Conservation (phyloP, 768 basidiomycete genomes). For the Chalciporus pseudorubinellus region DNA sequence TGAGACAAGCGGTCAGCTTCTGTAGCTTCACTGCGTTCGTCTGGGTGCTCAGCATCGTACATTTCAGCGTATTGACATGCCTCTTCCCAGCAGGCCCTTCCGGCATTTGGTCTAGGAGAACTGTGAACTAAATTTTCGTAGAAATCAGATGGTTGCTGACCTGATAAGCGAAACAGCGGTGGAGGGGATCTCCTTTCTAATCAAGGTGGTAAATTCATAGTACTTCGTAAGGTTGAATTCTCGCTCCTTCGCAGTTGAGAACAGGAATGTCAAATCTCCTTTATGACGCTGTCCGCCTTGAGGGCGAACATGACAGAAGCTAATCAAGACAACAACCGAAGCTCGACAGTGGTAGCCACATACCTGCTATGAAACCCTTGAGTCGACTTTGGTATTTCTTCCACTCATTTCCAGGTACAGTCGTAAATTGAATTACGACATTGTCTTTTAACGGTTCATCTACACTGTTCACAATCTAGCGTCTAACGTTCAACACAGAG, state of each 20-base stretch:
- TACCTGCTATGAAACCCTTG: conserved; percentile 27
- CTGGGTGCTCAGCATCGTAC: conserved; percentile 9
- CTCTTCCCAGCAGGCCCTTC: conserved; percentile 14
- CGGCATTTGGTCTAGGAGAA: conserved; percentile 17
- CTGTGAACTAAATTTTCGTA: neutral
- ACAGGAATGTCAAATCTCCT: conserved; percentile 16
- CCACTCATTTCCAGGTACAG: conserved; percentile 5
- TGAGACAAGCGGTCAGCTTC: neutral
- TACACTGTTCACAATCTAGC: conserved; percentile 26
- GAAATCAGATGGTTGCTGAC: conserved; percentile 13
- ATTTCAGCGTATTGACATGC: conserved; percentile 7
- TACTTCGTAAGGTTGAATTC: conserved; percentile 22
- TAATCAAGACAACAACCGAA: neutral
- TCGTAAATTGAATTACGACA: conserved; percentile 22
- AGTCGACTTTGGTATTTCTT: conserved; percentile 6
- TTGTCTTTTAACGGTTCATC: conserved; percentile 8
- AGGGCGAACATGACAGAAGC: neutral
- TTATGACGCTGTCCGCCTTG: conserved; percentile 16
- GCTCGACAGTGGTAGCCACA: neutral
- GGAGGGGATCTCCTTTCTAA: neutral
- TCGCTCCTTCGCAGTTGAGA: conserved; percentile 19
- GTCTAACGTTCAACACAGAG: neutral
- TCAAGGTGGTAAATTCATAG: conserved; percentile 16
- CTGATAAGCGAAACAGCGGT: neutral
- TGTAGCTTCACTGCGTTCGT: neutral